phyloP scores from a whole-genome alignment of 148 eudicot genomes.

The Talinum fruticosum region DNA sequence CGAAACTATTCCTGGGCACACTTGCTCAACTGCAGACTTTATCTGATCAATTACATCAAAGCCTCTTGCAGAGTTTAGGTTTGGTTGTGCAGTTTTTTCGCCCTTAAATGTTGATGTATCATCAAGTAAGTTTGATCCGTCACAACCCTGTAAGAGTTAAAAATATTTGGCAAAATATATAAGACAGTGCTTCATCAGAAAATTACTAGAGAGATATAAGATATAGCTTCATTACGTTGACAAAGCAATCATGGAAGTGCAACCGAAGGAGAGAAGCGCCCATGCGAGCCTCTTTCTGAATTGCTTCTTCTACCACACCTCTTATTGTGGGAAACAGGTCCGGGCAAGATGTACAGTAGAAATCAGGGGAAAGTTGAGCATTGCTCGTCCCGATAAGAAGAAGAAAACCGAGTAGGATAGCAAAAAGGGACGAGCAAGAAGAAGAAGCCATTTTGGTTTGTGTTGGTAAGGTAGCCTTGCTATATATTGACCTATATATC shows the following conservation, averaged over 20 bases:
- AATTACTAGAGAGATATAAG: neutral
- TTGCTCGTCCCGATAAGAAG: neutral
- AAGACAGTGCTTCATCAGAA: no score
- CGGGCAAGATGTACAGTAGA: slow-evolving; percentile 4
- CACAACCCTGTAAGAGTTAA: slow-evolving; percentile 48
- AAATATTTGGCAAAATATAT: no score
- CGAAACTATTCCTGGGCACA: slow-evolving; percentile 52
- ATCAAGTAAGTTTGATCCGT: slow-evolving; percentile 54
- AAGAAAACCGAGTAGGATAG: neutral
- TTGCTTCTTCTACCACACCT: neutral
- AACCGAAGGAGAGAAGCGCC: slow-evolving; percentile 18
- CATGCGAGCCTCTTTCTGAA: slow-evolving; percentile 9
- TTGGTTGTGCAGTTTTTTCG: slow-evolving; percentile 53
- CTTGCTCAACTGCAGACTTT: slow-evolving; percentile 46
- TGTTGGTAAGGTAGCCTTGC: neutral
- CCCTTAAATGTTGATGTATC: slow-evolving; percentile 52
- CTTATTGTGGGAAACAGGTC: neutral
- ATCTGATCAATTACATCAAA: slow-evolving; percentile 60
- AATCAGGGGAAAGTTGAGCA: slow-evolving; percentile 5
- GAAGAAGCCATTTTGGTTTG: slow-evolving; percentile 1
- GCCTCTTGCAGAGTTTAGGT: slow-evolving; percentile 52
- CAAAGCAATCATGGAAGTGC: slow-evolving; percentile 14
- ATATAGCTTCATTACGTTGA: neutral
- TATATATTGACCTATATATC: neutral
- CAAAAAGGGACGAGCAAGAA: neutral